Evolutionary conservation across 495 filamentous ascomycete species (phyloP), one percentile per base, ranked within the genome.

Genomic region (Clavariopsis aquatica): DNA sequence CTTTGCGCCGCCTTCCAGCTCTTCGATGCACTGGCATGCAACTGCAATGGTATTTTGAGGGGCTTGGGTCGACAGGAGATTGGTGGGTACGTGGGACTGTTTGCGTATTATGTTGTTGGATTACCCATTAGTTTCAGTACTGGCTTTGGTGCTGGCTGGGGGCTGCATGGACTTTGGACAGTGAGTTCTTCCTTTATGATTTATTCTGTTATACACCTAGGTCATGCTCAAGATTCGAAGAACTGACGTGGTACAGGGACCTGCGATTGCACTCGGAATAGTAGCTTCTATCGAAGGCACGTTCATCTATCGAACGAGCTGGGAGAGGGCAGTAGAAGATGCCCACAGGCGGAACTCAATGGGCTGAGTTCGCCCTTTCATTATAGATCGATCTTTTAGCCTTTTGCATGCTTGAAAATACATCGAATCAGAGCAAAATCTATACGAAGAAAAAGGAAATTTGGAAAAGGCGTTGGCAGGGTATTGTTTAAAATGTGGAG

Each of bases 11-110:
- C 90, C 0, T 96, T 96, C 80, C 93, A 98, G 74, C 81, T 94
- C 1, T 92, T 93, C 65, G 93, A 98, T 71, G 84, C 88, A 13
- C 72, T 94, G 46, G 87, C 91, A 0, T 81, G 86, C 8, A 87
- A 86, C 66, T 90, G 87, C 66, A 92, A 93, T 68, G 93, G 93
- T 20, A 78, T 96, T 31, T 79, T 98, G 28, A 82, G 93, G 23
- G 93, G 93, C 10, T 82, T 93, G 28, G 92, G 93, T 2, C 82
- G 88, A 34, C 93, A 96, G 73, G 86, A 92, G 66, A 83, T 98
- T 52, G 92, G 93, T 1, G 92, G 93, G 4, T 96, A 92, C 73
- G 85, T 93, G 28, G 92, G 91, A 68, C 72, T 98, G 2, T 84
- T 89, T 54, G 86, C 85, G 52, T 98, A 96, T 76, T 98, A 98